phyloP scores from a whole-genome alignment of 768 basidiomycete genomes.

The Pisolithus marmoratus region DNA sequence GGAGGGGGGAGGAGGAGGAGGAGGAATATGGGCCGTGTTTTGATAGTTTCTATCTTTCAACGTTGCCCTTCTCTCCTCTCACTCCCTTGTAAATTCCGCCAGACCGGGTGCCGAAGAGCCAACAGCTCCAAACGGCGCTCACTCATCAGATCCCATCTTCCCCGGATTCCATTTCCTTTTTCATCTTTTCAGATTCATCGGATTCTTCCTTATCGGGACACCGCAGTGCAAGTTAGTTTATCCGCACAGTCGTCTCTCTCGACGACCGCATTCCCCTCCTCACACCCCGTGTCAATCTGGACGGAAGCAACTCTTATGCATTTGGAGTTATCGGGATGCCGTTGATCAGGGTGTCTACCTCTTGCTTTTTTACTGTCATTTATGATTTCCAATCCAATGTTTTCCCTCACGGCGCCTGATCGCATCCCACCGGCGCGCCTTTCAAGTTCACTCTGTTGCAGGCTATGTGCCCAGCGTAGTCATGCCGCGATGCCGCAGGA shows the following conservation, averaged over 20 bases:
- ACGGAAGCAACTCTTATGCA: not conserved
- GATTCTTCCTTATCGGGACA: too few species aligned
- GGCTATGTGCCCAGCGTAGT: too few species aligned
- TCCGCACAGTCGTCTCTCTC: too few species aligned
- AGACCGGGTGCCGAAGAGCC: conserved; percentile 30
- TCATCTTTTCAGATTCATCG: too few species aligned
- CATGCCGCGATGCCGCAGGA: too few species aligned
- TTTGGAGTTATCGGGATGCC: not conserved
- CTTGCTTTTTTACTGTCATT: too few species aligned
- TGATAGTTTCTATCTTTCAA: conserved; percentile 29
- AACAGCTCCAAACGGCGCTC: conserved; percentile 33
- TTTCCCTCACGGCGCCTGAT: not conserved
- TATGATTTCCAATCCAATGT: too few species aligned
- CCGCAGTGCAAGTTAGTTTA: too few species aligned
- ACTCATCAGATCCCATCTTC: conserved; percentile 9
- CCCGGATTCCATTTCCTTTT: too few species aligned
- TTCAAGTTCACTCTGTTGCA: too few species aligned
- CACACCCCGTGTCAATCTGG: not conserved
- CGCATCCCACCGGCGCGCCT: not conserved
- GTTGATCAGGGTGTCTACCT: too few species aligned
- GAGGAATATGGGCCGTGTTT: conserved; percentile 15
- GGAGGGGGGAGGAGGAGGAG: conserved; percentile 19
- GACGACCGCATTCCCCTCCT: not conserved
- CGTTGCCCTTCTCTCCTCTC: conserved; percentile 13
- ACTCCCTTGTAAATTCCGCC: conserved; percentile 32